Base-by-base conservation (phyloP, 2,329 filamentous ascomycete genomes). In the Hypoxylon sp. region DNA sequence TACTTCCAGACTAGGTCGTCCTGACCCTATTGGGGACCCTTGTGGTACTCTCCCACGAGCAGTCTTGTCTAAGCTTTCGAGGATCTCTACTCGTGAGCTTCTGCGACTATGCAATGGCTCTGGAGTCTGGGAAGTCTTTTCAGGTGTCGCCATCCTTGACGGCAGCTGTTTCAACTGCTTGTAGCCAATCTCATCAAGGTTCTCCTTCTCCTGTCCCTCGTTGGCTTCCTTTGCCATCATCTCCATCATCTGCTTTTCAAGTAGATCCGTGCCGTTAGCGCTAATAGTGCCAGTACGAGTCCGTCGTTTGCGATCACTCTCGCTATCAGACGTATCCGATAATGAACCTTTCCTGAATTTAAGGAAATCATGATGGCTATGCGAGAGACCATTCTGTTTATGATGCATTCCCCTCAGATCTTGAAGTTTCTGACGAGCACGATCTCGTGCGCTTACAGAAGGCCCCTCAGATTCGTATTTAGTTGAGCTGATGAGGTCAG, bases 181-280 rank as follows among this genome's bases (percentile, higher is more conserved):
- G 0, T 77, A 67, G n/a, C 81, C 79, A 2, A 76, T 26, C 22
- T 76, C 79, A 31, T 73, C 74, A 3, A 71, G 47, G 5, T 67
- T 68, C 47, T 71, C 78, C n/a, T 70, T 68, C 48, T 71, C 78
- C 24, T 83, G 82, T 44, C 80, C 79, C 47, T 83, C 82, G 11
- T 79, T 78, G 5, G 82, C 83, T 74, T 90, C 87, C 67, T 83
- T 83, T 5, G 85, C 85, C 66, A 90, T 83, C 80, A 89, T 86
- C 63, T 89, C 87, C 64, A 85, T 79, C 87, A 90, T 90, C 73
- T 90, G 88, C 75, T 87, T 88, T 68, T 88, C 86, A 11, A 90
- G 78, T 11, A 90, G 79, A 63, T 88, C 85, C 67, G 84, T 85
- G 24, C 81, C 82, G 48, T 79, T 83, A 70, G 83, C 85, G 51